Evolutionary conservation across 1,284 basidiomycete species (phyloP).

Genomic region (Hemileia vastatrix): DNA sequence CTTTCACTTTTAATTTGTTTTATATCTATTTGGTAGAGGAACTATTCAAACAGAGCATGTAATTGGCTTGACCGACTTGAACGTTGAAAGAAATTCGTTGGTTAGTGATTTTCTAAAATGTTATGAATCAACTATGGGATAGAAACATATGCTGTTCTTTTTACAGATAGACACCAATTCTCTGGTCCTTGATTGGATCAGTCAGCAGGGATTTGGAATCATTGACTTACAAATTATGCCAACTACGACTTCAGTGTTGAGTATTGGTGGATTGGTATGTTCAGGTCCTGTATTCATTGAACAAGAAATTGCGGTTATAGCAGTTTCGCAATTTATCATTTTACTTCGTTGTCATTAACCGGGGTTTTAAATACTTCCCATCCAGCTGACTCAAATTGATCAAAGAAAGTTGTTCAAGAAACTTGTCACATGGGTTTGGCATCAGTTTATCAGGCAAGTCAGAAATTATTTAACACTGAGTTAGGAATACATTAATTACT

Average conservation of each 20-base stretch:
- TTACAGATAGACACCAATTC: slow-evolving; percentile 73
- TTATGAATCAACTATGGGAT: slow-evolving; percentile 10
- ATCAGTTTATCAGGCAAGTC: slow-evolving; percentile 13
- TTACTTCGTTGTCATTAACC: not conserved
- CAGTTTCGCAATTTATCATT: no score
- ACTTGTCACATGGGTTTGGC: slow-evolving; percentile 15
- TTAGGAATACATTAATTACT: no score
- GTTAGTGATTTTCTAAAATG: slow-evolving; percentile 46
- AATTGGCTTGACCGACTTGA: slow-evolving; percentile 60
- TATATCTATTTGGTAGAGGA: slow-evolving; percentile 52
- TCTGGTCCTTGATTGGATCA: slow-evolving; percentile 66
- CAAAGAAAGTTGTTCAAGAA: not conserved
- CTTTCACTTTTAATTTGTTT: not conserved
- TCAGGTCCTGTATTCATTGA: no score
- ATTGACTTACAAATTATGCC: slow-evolving; percentile 80
- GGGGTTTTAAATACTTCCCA: no score
- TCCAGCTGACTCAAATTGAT: slow-evolving; percentile 2
- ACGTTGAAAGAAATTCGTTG: slow-evolving; percentile 69
- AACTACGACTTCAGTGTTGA: slow-evolving; percentile 31
- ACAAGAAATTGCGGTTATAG: no score
- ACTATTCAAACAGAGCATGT: slow-evolving; percentile 71
- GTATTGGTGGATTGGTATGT: slow-evolving; percentile 1
- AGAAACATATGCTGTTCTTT: not conserved
- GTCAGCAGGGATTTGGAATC: slow-evolving; percentile 57
- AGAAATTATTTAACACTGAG: not conserved